phyloP scores from a whole-genome alignment of 306 rosid genomes.

The Glycine soja region DNA sequence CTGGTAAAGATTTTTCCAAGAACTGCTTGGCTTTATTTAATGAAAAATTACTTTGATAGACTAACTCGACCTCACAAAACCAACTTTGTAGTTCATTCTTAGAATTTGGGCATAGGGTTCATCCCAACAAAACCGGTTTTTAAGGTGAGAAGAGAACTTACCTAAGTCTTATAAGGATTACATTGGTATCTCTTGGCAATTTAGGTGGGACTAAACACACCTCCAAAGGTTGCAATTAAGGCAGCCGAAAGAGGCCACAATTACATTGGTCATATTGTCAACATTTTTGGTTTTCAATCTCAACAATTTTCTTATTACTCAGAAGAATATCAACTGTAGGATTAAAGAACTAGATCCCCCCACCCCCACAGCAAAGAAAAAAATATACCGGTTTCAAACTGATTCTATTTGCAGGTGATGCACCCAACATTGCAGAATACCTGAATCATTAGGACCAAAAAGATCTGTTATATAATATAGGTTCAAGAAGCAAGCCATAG shows the following conservation, averaged over 20 bases:
- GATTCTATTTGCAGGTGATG: slow-evolving; percentile 70
- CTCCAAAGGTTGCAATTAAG: not conserved
- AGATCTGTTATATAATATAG: slow-evolving; percentile 34
- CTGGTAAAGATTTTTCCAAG: no score
- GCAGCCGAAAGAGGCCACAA: not conserved
- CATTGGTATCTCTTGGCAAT: no score
- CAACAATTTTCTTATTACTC: slow-evolving; percentile 6
- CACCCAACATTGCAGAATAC: slow-evolving; percentile 95
- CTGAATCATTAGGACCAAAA: slow-evolving; percentile 57
- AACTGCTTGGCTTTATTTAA: no score
- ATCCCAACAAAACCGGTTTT: no score
- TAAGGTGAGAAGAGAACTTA: not conserved
- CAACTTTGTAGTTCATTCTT: no score
- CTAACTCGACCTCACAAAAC: no score
- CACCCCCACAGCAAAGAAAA: not conserved
- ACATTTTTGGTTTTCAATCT: slow-evolving; percentile 9
- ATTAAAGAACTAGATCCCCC: slow-evolving; percentile 22
- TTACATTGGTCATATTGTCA: not conserved
- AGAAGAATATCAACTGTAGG: slow-evolving; percentile 34
- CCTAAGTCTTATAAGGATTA: not conserved
- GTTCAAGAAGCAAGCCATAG: slow-evolving; percentile 36
- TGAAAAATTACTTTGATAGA: no score
- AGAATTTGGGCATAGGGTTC: no score
- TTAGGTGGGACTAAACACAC: not conserved
- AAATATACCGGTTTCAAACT: slow-evolving; percentile 72